These are phyloP conservation scores for Ceratobasidium sp. DNA, from an alignment of 1,284 basidiomycete genomes.

Conservation along the genomic window DNA sequence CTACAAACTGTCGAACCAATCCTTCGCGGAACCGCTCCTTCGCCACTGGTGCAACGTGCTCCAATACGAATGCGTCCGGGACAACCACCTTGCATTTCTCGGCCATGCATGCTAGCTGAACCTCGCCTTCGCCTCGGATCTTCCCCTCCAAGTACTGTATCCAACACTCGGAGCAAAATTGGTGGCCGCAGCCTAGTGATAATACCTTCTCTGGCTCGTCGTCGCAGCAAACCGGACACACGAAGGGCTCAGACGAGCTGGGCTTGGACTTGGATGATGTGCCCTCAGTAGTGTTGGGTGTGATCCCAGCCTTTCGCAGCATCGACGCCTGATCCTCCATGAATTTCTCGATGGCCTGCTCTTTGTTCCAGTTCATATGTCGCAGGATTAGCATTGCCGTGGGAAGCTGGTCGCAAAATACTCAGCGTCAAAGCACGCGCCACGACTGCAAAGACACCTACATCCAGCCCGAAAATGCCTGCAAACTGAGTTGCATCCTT, in stretches of 20 bases:
- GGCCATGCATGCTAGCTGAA: constrained; percentile 92
- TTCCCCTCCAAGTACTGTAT: constrained; percentile 84
- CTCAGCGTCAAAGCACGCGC: constrained; percentile 33
- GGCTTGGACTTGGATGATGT: constrained; percentile 50
- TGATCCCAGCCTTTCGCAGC: constrained; percentile 74
- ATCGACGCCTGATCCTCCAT: constrained; percentile 86
- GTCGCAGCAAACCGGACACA: constrained; percentile 92
- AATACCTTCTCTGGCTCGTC: constrained; percentile 70
- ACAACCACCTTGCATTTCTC: constrained; percentile 85
- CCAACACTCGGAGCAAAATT: constrained; percentile 91
- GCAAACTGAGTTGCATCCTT: constrained; percentile 84
- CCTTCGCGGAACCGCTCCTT: constrained; percentile 68
- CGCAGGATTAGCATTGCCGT: constrained; percentile 84
- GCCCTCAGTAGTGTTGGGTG: constrained; percentile 53
- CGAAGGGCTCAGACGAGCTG: constrained; percentile 64
- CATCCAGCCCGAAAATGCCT: constrained; percentile 85
- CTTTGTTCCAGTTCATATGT: constrained; percentile 94
- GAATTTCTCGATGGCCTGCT: constrained; percentile 93
- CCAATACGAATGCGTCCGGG: constrained; percentile 67
- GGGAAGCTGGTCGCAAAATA: constrained; percentile 50
- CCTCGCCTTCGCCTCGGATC: constrained; percentile 90
- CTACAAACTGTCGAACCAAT: constrained; percentile 90
- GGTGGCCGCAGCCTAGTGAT: constrained; percentile 79
- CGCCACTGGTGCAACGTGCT: constrained; percentile 46
- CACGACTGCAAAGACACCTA: constrained; percentile 59